Base-by-base conservation (phyloP, 306 rosid genomes). In the Cicer bijugum region DNA sequence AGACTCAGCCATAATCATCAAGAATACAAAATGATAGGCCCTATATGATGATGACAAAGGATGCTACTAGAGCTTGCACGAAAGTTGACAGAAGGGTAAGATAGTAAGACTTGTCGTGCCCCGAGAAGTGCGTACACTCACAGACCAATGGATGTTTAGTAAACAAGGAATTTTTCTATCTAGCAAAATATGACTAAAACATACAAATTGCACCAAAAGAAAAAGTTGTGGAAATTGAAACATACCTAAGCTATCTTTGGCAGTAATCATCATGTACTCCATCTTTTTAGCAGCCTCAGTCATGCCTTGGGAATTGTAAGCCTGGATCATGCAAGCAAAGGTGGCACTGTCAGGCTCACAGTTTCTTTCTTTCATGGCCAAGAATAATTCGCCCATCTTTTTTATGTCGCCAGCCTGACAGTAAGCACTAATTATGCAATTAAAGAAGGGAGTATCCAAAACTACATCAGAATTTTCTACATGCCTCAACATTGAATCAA, bases 361-460 rank as follows among this genome's bases (percentile, higher is more conserved):
- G 46, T 82, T 81, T 51, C 85, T 85, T 50, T 85, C 96, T 80
- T 72, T 85, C 98, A 93, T 93, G 47, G 65, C 81, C 85, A 80
- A 70, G 85, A 91, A 91, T 63, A 88, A 67, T 47, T 85, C 86
- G 6, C 79, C 78, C 91, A 89, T 89, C 80, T 78, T 93, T 69
- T 81, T 62, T 55, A 91, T 56, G 75, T 93, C 84, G 16, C 96
- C 96, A 63, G 78, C 86, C 64, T 53, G 90, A 55, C 92, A 92
- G 79, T 93, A 91, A 28, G 93, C 91, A 15, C 81, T 84, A 65
- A 93, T 91, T 55, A 83, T 59, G 82, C 98, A 85, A 80, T 93
- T 93, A 70, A 89, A 89, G 63, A 91, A 86, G 42, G 97, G 89
- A 11, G 96, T 91, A 83, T 93, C 98, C 66, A 84, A 82, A 65